Base-by-base conservation (phyloP, 2,329 filamentous ascomycete species). In the Fusarium dlaminii region DNA sequence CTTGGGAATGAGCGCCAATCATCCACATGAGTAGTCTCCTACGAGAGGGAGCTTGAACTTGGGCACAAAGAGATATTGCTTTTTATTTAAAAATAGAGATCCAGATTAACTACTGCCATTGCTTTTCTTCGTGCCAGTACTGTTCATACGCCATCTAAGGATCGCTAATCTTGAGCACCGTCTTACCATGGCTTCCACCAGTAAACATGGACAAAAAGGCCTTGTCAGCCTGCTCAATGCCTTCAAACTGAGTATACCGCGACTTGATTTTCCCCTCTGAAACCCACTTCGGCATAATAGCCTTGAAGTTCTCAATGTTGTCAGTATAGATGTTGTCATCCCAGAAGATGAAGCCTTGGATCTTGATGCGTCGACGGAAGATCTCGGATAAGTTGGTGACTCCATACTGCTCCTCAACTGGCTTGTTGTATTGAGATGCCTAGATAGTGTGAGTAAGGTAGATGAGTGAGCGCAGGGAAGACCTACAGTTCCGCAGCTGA, bases 391-490 rank as follows among this genome's bases (percentile, higher is more conserved):
- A 4, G 22, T 56, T 56, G 17, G 52, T 56, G 17, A 56, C 52
- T 2, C 52, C 37, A 10, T 56, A 56, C 10, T 40, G 52, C 10
- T 56, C 52, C 15, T 56, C 27, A 6, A 43, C 17, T 6, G 37
- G 52, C 5, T 43, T 56, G 27, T 56, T 56, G 20, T 56, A 56
- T 8, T 56, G 37, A 14, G 52, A 56, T n/a, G 52, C 52, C 52
- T 56, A 29, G 6, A 18, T 8, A 15, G 4, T n/a, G 20, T 27
- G 15, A 42, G 27, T 0, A 1, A 39, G 36, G 5, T 9, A 1
- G 13, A 6, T 11, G 13, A 5, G 13, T 27, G 10, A 13, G 6
- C 5, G 5, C 18, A 12, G 7, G 18, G 8, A 11, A 5, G 20
- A 29, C 52, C 24, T 24, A 56, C 52, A 18, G 36, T 40, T 43